Evolutionary conservation across 2,329 filamentous ascomycete species (phyloP).

Genomic region (Curvularia spicifera): DNA sequence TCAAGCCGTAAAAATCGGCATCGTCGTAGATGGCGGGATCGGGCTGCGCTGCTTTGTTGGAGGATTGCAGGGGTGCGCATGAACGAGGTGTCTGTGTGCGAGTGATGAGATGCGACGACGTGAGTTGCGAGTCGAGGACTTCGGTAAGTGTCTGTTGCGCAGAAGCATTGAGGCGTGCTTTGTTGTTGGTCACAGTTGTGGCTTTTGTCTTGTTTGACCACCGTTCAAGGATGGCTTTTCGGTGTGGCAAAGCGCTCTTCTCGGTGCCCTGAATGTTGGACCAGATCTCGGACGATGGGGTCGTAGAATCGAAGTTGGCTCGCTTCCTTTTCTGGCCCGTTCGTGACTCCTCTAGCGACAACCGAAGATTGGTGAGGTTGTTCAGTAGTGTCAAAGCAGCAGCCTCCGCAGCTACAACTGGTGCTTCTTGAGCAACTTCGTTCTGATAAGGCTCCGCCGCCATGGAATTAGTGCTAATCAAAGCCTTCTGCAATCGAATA

Average conservation of each 20-base stretch:
- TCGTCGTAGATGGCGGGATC: conserved; percentile 78
- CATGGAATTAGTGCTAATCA: conserved; percentile 78
- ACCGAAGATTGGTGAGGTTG: conserved; percentile 74
- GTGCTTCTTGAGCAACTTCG: conserved; percentile 53
- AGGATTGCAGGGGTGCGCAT: conserved; percentile 74
- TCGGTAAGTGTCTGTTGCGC: conserved; percentile 69
- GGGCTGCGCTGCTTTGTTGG: conserved; percentile 32
- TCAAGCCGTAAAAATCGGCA: conserved; percentile 89
- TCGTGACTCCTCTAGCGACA: conserved; percentile 61
- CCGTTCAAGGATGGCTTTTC: conserved; percentile 79
- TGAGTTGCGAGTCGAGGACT: conserved; percentile 72
- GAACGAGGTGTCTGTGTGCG: conserved; percentile 75
- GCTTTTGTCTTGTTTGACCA: conserved; percentile 84
- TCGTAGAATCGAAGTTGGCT: conserved; percentile 58
- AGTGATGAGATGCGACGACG: conserved; percentile 70
- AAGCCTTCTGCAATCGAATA: conserved; percentile 90
- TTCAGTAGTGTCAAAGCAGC: conserved; percentile 87
- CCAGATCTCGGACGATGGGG: conserved; percentile 73
- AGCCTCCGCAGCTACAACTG: conserved; percentile 78
- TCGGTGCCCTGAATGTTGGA: conserved; percentile 72
- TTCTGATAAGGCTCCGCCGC: conserved; percentile 30
- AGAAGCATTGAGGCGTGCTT: conserved; percentile 65
- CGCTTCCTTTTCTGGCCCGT: conserved; percentile 67
- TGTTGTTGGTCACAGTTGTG: conserved; percentile 58
- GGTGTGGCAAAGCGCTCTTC: conserved; percentile 61